Evolutionary conservation across 371 early-diverging fungal genomes (phyloP).

Genomic region (Umbelopsis sp.): DNA sequence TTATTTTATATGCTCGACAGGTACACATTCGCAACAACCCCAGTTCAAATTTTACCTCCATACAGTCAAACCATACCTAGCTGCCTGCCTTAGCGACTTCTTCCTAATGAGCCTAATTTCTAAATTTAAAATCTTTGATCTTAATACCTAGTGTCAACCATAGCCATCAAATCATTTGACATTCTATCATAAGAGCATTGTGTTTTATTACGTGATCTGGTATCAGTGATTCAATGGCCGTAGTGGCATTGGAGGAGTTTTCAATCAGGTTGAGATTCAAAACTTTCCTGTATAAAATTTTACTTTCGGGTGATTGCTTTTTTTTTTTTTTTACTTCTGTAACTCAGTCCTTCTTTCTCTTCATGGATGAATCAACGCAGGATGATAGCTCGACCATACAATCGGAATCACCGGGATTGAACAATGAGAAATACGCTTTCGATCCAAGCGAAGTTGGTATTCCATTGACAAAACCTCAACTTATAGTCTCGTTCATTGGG

Average conservation of each 20-base stretch:
- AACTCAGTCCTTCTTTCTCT: background rate
- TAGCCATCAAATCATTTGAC: too few species aligned
- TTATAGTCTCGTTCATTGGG: constrained; percentile 5
- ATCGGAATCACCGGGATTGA: background rate
- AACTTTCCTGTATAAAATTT: background rate
- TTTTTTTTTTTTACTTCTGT: background rate
- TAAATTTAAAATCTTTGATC: too few species aligned
- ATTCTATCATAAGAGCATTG: too few species aligned
- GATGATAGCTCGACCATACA: constrained; percentile 13
- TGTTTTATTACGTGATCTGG: too few species aligned
- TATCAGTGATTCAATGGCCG: too few species aligned
- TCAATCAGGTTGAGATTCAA: background rate
- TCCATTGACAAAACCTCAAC: background rate
- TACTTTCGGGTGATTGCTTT: background rate
- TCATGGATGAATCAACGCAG: constrained; percentile 8
- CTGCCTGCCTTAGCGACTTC: too few species aligned
- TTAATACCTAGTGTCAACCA: too few species aligned
- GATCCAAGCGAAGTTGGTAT: constrained; percentile 11
- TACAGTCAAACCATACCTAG: too few species aligned
- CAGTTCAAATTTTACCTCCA: too few species aligned
- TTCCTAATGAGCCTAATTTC: too few species aligned
- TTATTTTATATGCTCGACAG: too few species aligned
- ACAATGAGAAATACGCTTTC: background rate
- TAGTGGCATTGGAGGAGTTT: background rate
- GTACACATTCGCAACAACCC: too few species aligned